Evolutionary conservation across 2,329 filamentous ascomycete genomes (phyloP).

Genomic region (Bipolaris victoriae): DNA sequence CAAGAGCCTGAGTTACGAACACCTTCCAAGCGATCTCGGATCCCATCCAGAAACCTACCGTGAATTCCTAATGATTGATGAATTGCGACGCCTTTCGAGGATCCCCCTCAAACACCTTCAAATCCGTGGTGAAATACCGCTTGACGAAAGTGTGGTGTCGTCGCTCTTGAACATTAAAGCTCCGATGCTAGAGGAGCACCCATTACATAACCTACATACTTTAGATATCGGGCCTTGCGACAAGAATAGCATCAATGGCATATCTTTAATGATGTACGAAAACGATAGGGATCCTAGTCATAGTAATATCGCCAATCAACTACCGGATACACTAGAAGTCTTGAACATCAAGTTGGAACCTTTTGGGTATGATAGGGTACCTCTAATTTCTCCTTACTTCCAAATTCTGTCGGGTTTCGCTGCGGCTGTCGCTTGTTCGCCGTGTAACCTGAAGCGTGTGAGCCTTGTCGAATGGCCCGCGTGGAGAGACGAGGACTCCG

Average conservation of each 20-base stretch:
- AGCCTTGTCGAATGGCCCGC: constrained; percentile 12
- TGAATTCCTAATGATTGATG: neutral
- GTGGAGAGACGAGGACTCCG: neutral
- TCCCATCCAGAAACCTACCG: neutral
- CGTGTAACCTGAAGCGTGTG: constrained; percentile 2
- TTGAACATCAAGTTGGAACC: constrained; percentile 6
- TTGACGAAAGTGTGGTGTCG: neutral
- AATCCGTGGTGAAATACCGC: constrained; percentile 1
- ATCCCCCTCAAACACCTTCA: constrained; percentile 3
- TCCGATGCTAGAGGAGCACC: neutral
- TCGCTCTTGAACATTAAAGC: neutral
- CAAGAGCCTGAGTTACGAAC: constrained; percentile 13
- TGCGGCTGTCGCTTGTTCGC: neutral
- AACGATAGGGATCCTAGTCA: no score
- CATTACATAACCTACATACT: neutral
- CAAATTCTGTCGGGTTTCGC: neutral
- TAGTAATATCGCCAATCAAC: neutral
- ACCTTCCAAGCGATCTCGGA: constrained; percentile 1
- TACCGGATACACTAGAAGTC: constrained; percentile 5
- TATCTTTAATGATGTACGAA: neutral
- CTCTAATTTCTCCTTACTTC: no score
- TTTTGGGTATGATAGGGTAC: no score
- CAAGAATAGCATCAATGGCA: neutral
- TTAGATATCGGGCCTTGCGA: constrained; percentile 12
- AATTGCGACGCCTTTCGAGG: neutral